Evolutionary conservation across 2,329 filamentous ascomycete genomes (phyloP), one percentile per base, ranked within the genome.

Genomic region (Calonectria naviculata): DNA sequence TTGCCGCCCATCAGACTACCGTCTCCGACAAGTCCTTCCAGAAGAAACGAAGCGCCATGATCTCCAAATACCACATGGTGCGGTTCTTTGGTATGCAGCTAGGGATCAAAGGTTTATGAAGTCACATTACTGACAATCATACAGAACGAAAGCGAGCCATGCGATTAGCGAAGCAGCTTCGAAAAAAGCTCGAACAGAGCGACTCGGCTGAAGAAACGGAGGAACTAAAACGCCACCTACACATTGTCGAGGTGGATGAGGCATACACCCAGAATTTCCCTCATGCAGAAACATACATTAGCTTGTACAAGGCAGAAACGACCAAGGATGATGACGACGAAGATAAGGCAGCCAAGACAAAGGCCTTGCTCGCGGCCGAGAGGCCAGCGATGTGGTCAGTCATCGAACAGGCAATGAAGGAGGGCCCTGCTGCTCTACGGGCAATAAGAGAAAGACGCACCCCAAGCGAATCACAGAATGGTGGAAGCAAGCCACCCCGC

Each of bases 51-150:
- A 88, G 88, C 76, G 87, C 90, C 70, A 94, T 95, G 89, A 95
- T 95, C 73, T 87, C 87, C 62, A 93, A 92, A 81, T 97, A 95
- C 78, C 94, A 96, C 81, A 95, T 94, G 89, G 90, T 96, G 62
- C 87, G 94, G 31, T 97, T 97, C 81, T 96, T 96, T 82, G 94
- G 94, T 93, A 86, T 63, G 88, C 78, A 13, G 5, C 36, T 26
- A 46, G 5, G 9, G n/a, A 26, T 46, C 10, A 12, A 7, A 38
- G 1, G 5, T 19, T 58, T 24, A 17, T 17, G 26, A 21, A 1
- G 19, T 24, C 49, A 9, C 12, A 9, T 19, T 41, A n/a, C 73
- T 78, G 56, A 79, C 47, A 44, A 60, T n/a, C 61, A 68, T n/a
- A 8, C 72, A 93, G 92, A 95, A 76, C 89, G 93, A 58, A 92